Evolutionary conservation across 192 early-diverging fungal species (phyloP), one percentile per base, ranked within the genome.

Genomic region (Podila epigama): DNA sequence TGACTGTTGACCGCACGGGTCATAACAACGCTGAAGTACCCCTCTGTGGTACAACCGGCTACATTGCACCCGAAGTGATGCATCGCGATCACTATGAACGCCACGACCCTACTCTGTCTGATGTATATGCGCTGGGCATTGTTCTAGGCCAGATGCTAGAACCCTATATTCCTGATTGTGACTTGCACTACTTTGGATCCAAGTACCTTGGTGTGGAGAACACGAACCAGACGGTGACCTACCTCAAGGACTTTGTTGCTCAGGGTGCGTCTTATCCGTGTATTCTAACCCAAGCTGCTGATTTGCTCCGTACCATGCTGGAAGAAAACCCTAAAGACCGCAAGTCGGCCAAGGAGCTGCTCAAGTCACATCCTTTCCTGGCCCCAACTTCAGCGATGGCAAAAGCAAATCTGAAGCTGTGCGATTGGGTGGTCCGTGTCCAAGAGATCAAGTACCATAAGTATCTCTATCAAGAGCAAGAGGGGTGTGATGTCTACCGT

Each of bases 61-160:
- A 91, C 82, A 85, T 94, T 59, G 89, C 92, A 28, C 89, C 89
- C 9, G 89, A 91, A 60, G 61, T 89, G 9, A 66, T 89, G 10
- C 36, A 79, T 2, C 84, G 77, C 25, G 27, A 51, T 1, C 28
- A 34, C 35, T 73, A 73, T 50, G 36, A 44, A 9, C 77, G 78
- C 2, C 66, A 57, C 15, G 82, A 83, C 57, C 58, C 77, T 27
- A 81, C 84, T 39, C 60, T 70, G 2, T 84, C 89, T 1, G 92
- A 94, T 71, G 66, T 93, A 32, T 93, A 92, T 57, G 84, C 87
- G 34, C 84, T 86, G 1, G 92, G 92, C 51, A 75, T 90, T 33
- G 84, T 94, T 10, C 58, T 92, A 13, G 92, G 92, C 22, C 87
- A 89, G 86, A 86, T 89, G 89, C 80, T 94, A 51, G 90, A 94